Evolutionary conservation across 208 protist species (phyloP).

Genomic region (Tritrichomonas musculus): DNA sequence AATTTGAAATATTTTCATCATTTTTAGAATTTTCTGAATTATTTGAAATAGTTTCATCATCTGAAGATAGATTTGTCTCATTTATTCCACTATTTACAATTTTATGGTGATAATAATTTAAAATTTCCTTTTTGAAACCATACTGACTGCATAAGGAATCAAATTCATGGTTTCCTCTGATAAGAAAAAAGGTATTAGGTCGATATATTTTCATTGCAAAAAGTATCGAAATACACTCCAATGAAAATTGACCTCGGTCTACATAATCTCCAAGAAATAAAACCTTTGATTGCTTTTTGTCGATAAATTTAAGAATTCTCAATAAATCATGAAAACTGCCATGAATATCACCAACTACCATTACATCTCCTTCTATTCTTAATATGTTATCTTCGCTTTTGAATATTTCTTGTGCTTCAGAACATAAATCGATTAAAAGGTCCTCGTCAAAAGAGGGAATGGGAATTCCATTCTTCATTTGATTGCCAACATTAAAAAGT

Average conservation of each 20-base stretch:
- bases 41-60: no score
- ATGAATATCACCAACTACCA: neutral
- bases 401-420: neutral
- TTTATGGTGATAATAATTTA: no score
- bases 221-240: neutral
- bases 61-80: no score
- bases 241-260: neutral
- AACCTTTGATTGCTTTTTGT: neutral
- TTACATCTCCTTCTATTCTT: neutral
- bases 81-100: no score
- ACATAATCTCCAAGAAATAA: slow-evolving; percentile 29
- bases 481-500: no score
- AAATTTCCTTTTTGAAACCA: no score
- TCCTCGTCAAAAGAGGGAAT: neutral
- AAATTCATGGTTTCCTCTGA: neutral
- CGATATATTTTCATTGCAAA: neutral
- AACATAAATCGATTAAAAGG: neutral
- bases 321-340: neutral
- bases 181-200: neutral
- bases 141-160: neutral
- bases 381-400: neutral
- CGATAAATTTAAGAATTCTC: neutral
- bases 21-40: no score
- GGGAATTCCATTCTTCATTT: no score
- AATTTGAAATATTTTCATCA: no score